Conservation (phyloP, 2,329 filamentous ascomycete genomes). For the Stemphylium lycopersici region DNA sequence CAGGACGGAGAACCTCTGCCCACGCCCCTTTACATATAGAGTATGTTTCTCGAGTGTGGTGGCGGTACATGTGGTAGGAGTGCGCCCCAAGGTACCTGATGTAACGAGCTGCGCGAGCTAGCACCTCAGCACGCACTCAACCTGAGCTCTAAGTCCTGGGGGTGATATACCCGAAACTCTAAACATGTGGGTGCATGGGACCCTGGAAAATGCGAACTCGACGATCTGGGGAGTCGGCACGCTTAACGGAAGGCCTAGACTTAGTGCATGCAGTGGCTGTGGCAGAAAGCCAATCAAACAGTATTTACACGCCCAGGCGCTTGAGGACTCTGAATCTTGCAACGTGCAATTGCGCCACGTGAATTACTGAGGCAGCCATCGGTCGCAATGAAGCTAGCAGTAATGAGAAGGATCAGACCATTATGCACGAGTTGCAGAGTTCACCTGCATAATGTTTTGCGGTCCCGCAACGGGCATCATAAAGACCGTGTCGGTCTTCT, state of each 20-base stretch:
- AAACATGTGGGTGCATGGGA: conserved; percentile 2
- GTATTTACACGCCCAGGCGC: background rate
- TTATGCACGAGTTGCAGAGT: too few species aligned
- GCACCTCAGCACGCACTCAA: background rate
- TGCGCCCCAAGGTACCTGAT: background rate
- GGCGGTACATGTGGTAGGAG: background rate
- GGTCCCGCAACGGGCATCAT: too few species aligned
- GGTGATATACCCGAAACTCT: conserved; percentile 7
- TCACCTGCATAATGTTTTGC: too few species aligned
- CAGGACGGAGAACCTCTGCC: background rate
- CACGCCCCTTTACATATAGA: conserved; percentile 1
- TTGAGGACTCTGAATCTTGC: too few species aligned
- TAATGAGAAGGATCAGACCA: too few species aligned
- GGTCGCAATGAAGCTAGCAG: too few species aligned
- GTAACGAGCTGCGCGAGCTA: background rate
- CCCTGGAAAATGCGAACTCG: background rate
- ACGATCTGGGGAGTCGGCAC: background rate
- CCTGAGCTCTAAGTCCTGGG: background rate
- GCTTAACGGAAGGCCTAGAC: conserved; percentile 6
- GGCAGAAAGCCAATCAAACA: background rate
- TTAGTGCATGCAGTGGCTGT: background rate
- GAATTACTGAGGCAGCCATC: too few species aligned
- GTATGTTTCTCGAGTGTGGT: background rate
- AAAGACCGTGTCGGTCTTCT: too few species aligned
- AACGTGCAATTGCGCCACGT: background rate